phyloP scores from a whole-genome alignment of 192 early-diverging fungal genomes.

The Ramicandelaber brevisporus region DNA sequence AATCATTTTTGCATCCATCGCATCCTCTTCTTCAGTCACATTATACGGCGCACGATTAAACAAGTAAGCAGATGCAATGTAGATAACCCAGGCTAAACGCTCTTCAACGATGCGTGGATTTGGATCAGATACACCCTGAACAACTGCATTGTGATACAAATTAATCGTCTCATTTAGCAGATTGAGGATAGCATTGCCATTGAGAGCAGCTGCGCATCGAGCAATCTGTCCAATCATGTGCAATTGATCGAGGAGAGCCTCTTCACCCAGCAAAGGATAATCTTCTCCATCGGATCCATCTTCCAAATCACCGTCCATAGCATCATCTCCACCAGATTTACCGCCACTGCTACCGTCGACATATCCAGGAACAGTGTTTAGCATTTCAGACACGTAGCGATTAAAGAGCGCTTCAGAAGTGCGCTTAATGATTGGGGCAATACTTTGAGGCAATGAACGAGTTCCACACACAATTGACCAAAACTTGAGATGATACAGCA shows the following conservation, averaged over 20 bases:
- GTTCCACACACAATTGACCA: conserved; percentile 57
- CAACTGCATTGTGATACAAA: no score
- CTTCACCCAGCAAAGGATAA: conserved; percentile 31
- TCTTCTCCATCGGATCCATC: no score
- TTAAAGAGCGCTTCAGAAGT: conserved; percentile 18
- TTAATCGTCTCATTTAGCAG: no score
- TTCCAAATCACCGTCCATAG: no score
- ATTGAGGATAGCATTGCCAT: no score
- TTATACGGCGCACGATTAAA: conserved; percentile 46
- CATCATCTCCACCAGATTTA: no score
- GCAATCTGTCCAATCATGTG: no score
- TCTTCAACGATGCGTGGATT: no score
- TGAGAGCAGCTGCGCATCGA: no score
- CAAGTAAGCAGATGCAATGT: conserved; percentile 39
- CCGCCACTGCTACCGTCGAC: no score
- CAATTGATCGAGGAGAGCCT: no score
- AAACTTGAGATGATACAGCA: conserved; percentile 52
- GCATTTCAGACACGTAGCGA: not conserved
- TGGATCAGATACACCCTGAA: no score
- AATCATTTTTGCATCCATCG: conserved; percentile 46
- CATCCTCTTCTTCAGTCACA: conserved; percentile 54
- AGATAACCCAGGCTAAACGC: conserved; percentile 59
- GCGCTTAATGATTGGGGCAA: conserved; percentile 17
- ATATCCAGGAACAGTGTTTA: not conserved
- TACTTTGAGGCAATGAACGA: conserved; percentile 14